Conservation (phyloP, 768 basidiomycete genomes). For the Kwoniella shandongensis region DNA sequence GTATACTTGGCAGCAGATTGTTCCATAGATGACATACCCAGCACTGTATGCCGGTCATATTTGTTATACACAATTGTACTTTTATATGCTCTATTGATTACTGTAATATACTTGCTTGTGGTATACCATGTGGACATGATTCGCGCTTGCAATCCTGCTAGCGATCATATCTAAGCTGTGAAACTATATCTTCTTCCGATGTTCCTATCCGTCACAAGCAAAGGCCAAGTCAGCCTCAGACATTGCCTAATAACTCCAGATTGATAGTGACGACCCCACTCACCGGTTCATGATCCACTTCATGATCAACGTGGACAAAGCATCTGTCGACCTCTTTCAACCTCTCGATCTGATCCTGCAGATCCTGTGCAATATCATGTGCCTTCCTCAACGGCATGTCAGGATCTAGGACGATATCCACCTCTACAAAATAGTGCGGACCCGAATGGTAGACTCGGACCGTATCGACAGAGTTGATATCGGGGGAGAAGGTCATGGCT, state of each 20-base stretch:
- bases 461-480: slow-evolving; percentile 84
- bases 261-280: slow-evolving; percentile 18
- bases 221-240: not conserved
- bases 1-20: not conserved
- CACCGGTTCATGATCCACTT: slow-evolving; percentile 75
- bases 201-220: slow-evolving; percentile 13
- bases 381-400: slow-evolving; percentile 77
- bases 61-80: no score
- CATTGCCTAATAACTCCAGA: not conserved
- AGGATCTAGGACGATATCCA: slow-evolving; percentile 90
- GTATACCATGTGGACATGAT: no score
- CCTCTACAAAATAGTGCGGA: slow-evolving; percentile 80
- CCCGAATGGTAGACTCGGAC: slow-evolving; percentile 80
- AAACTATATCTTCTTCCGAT: slow-evolving; percentile 21
- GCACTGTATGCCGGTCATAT: not conserved
- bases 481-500: slow-evolving; percentile 77
- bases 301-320: slow-evolving; percentile 93
- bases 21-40: not conserved
- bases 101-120: no score
- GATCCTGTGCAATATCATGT: slow-evolving; percentile 52
- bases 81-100: no score
- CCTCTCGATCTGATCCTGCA: slow-evolving; percentile 71
- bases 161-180: no score
- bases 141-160: no score
- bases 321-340: slow-evolving; percentile 88